Evolutionary conservation across 2,329 filamentous ascomycete genomes (phyloP).

Genomic region (Monosporascus sp.): DNA sequence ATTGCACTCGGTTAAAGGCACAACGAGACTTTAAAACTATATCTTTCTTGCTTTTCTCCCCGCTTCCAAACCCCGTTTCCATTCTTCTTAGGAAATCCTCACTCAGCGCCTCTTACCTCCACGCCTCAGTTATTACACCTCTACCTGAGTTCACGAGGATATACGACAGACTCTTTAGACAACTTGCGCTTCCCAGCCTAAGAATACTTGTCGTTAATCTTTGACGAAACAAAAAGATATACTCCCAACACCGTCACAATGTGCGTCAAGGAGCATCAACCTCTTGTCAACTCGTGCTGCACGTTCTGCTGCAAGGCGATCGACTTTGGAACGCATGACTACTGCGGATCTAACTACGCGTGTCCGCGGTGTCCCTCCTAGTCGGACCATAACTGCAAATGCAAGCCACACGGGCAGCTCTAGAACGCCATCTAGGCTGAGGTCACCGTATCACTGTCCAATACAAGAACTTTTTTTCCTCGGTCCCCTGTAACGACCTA

Average conservation of each 20-base stretch:
- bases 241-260: conserved; percentile 25
- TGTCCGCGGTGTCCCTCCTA: conserved; percentile 36
- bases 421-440: conserved; percentile 16
- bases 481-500: not conserved
- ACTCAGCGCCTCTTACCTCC: too few species aligned
- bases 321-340: conserved; percentile 46
- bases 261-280: conserved; percentile 36
- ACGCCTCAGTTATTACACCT: not conserved
- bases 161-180: not conserved
- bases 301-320: conserved; percentile 45
- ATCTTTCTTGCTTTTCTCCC: not conserved
- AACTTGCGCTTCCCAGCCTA: not conserved
- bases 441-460: conserved; percentile 12
- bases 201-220: too few species aligned
- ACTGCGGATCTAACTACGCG: conserved; percentile 35
- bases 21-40: not conserved
- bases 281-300: conserved; percentile 46
- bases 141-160: not conserved
- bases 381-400: conserved; percentile 17
- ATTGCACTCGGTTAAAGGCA: not conserved
- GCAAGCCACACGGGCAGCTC: conserved; percentile 17
- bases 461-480: conserved; percentile 3
- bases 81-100: too few species aligned
- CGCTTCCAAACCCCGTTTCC: not conserved
- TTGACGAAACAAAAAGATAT: not conserved